Evolutionary conservation across 2,329 filamentous ascomycete genomes (phyloP).

Genomic region (Fusarium pininemorale): DNA sequence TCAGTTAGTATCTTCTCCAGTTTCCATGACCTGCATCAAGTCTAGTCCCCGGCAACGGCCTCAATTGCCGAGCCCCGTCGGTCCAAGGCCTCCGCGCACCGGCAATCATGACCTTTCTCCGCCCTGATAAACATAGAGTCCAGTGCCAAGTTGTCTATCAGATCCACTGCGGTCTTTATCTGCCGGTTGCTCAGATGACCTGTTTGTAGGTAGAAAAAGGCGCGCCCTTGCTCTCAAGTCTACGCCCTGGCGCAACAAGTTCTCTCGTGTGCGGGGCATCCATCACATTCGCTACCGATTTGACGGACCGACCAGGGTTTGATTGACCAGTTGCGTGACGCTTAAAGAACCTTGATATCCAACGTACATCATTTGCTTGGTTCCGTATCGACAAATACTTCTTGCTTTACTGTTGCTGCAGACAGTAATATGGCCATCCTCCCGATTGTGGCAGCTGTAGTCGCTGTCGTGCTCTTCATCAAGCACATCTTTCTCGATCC

Average conservation of each 20-base stretch:
- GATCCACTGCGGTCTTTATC: not conserved
- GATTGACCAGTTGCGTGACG: not conserved
- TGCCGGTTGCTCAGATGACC: not conserved
- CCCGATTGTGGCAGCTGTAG: not conserved
- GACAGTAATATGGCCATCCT: not conserved
- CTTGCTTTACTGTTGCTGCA: not conserved
- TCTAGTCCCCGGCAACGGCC: not conserved
- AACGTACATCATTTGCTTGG: not conserved
- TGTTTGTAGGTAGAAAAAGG: not conserved
- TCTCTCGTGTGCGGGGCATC: not conserved
- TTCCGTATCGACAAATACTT: not conserved
- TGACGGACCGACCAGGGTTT: not conserved
- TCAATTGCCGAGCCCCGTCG: not conserved
- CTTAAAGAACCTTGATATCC: not conserved
- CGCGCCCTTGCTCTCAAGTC: not conserved
- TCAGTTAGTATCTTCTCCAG: not conserved
- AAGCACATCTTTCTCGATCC: slow-evolving; percentile 15
- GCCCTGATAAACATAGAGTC: not conserved
- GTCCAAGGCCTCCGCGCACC: not conserved
- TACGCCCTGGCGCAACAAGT: not conserved
- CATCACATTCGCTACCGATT: not conserved
- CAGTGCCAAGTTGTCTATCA: not conserved
- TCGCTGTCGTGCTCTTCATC: slow-evolving; percentile 3
- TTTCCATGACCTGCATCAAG: not conserved
- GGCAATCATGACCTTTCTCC: not conserved